Evolutionary conservation across 176 grass and related monocot species (phyloP).

Genomic region (Triticum monococcum): DNA sequence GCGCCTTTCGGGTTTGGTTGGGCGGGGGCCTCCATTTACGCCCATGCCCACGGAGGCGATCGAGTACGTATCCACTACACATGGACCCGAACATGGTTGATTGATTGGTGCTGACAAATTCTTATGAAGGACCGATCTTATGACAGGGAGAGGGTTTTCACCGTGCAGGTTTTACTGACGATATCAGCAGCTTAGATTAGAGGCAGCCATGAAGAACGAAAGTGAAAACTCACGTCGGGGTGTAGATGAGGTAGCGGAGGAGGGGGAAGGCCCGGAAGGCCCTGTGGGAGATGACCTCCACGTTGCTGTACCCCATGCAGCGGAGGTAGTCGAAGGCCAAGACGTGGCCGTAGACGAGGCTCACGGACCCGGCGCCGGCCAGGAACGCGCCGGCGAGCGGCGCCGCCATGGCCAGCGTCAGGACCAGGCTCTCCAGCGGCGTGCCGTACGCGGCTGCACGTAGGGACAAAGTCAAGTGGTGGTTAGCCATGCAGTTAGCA

Average conservation of each 20-base stretch:
- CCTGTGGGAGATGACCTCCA: constrained; percentile 72
- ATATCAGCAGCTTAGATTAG: too few relatives aligned
- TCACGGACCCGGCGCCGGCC: constrained; percentile 58
- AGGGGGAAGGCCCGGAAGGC: constrained; percentile 41
- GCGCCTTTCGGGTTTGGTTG: neutral
- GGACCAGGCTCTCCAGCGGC: constrained; percentile 75
- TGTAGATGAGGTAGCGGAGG: constrained; percentile 87
- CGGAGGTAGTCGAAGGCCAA: constrained; percentile 64
- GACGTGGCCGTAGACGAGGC: constrained; percentile 67
- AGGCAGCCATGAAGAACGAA: too few relatives aligned
- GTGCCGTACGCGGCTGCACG: constrained; percentile 65
- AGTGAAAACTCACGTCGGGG: constrained; percentile 79
- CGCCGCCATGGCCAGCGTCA: constrained; percentile 54
- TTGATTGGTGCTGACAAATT: too few relatives aligned
- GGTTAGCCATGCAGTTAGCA: too few relatives aligned
- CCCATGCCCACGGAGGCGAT: neutral
- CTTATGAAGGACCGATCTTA: too few relatives aligned
- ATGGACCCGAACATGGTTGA: too few relatives aligned
- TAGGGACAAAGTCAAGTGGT: neutral
- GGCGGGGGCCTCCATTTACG: neutral
- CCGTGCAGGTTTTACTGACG: too few relatives aligned
- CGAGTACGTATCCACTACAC: neutral
- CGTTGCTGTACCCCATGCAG: constrained; percentile 95
- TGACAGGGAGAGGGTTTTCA: too few relatives aligned
- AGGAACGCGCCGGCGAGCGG: constrained; percentile 63